Percentiles rank a stretch among this genome's conserved stretches.
Conservation (phyloP, 2,329 filamentous ascomycete genomes). For the Seiridium cupressi region DNA sequence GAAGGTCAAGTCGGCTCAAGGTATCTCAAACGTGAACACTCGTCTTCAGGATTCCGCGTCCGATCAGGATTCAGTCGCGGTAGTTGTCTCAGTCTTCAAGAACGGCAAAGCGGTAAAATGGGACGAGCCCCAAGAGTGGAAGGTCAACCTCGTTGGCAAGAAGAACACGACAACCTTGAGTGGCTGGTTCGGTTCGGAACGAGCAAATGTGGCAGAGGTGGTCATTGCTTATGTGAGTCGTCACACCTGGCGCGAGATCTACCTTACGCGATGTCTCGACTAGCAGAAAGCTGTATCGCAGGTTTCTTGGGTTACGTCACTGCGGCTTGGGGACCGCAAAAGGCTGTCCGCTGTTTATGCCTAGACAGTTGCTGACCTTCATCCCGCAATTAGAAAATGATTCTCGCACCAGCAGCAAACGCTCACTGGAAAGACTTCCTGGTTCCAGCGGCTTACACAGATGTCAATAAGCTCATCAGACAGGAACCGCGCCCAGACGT, state of each 20-base stretch:
- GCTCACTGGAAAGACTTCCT: conserved; percentile 3
- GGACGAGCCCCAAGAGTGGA: not conserved
- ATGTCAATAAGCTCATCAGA: not conserved
- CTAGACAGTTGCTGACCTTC: not conserved
- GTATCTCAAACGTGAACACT: too few relatives aligned
- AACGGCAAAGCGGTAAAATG: conserved; percentile 2
- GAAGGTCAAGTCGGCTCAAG: not conserved
- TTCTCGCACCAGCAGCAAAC: not conserved
- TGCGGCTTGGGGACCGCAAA: too few relatives aligned
- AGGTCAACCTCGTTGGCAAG: not conserved
- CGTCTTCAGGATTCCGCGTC: not conserved
- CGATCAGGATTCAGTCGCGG: not conserved
- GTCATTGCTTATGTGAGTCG: not conserved
- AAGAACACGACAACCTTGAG: not conserved
- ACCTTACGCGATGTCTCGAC: too few relatives aligned
- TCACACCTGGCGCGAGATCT: not conserved
- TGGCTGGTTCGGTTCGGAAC: not conserved
- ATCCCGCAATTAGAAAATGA: not conserved
- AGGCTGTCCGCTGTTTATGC: too few relatives aligned
- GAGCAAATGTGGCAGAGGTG: not conserved
- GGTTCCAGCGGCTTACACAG: not conserved
- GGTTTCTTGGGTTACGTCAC: too few relatives aligned
- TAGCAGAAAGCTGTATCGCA: too few relatives aligned
- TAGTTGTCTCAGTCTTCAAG: conserved; percentile 3
- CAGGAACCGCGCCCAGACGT: not conserved